These are phyloP conservation scores for Pyrus hybrid DNA, from an alignment of 331 rosid species.

Conservation along the genomic window DNA sequence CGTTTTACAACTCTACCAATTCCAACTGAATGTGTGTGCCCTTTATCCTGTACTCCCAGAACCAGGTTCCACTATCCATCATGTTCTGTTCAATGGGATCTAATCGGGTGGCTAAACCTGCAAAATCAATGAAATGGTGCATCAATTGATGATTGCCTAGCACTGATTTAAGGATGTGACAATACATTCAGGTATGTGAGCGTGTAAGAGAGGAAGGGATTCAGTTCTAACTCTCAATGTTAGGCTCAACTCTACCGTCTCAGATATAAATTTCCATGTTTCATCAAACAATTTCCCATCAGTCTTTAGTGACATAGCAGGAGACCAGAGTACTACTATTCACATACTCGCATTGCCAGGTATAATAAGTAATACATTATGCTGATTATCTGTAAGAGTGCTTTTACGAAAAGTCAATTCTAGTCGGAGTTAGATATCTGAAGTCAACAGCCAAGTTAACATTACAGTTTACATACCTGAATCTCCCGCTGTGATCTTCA, in stretches of 20 bases:
- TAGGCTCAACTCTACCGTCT: not conserved
- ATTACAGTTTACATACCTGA: slow-evolving; percentile 31
- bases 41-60: slow-evolving; percentile 65
- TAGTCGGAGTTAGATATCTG: not conserved
- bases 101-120: slow-evolving; percentile 53
- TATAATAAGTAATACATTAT: not conserved
- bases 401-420: not conserved
- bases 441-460: not conserved
- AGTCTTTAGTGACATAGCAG: not conserved
- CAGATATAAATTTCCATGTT: not conserved
- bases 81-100: slow-evolving; percentile 49
- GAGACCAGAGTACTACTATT: not conserved
- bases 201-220: not conserved
- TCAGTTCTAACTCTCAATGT: not conserved
- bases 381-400: not conserved
- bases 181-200: not conserved
- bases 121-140: slow-evolving; percentile 1
- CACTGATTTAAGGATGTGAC: not conserved
- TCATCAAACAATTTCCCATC: not conserved
- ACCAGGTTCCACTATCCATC: slow-evolving; percentile 88
- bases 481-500: slow-evolving; percentile 56
- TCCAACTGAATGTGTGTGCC: slow-evolving; percentile 62
- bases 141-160: not conserved
- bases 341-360: not conserved
- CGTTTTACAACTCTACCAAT: slow-evolving; percentile 40